phyloP scores from a whole-genome alignment of 305 asterid species.

The Caryopteris hybrid region DNA sequence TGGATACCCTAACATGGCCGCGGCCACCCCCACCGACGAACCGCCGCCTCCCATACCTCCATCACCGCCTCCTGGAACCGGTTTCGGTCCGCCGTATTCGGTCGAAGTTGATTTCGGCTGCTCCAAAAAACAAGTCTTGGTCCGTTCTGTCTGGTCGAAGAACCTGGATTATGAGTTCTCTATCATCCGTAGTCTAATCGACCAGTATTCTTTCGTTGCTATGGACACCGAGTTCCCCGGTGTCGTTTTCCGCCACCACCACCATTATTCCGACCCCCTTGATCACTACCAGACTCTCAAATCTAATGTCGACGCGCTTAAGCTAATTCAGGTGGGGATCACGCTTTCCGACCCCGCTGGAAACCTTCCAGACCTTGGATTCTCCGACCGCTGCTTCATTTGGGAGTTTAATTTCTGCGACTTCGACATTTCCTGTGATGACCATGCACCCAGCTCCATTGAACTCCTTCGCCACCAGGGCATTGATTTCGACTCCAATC shows the following conservation, averaged over 20 bases:
- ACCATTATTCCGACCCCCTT: slow-evolving; percentile 26
- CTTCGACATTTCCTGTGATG: slow-evolving; percentile 49
- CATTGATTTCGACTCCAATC: slow-evolving; percentile 35
- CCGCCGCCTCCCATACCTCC: slow-evolving; percentile 14
- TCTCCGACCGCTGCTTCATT: slow-evolving; percentile 27
- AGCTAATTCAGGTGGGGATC: slow-evolving; percentile 83
- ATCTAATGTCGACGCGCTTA: slow-evolving; percentile 61
- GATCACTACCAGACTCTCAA: slow-evolving; percentile 58
- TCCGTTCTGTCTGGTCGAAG: slow-evolving; percentile 64
- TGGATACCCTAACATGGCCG: slow-evolving; percentile 35
- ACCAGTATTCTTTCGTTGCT: slow-evolving; percentile 51
- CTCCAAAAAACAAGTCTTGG: slow-evolving; percentile 24
- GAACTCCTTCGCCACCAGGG: slow-evolving; percentile 71
- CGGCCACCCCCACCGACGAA: slow-evolving; percentile 24
- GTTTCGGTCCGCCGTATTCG: slow-evolving; percentile 18
- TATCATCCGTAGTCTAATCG: slow-evolving; percentile 48
- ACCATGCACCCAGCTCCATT: slow-evolving; percentile 53
- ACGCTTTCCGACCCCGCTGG: slow-evolving; percentile 66
- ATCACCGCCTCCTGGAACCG: slow-evolving; percentile 16
- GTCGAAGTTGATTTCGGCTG: slow-evolving; percentile 11
- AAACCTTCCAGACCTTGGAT: slow-evolving; percentile 58
- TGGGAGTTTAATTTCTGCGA: slow-evolving; percentile 91
- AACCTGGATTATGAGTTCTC: slow-evolving; percentile 55
- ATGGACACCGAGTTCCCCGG: slow-evolving; percentile 96
- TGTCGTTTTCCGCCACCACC: slow-evolving; percentile 41